Conservation (phyloP, 352 stramenopile species). For the Pelagophyceae sp. region DNA sequence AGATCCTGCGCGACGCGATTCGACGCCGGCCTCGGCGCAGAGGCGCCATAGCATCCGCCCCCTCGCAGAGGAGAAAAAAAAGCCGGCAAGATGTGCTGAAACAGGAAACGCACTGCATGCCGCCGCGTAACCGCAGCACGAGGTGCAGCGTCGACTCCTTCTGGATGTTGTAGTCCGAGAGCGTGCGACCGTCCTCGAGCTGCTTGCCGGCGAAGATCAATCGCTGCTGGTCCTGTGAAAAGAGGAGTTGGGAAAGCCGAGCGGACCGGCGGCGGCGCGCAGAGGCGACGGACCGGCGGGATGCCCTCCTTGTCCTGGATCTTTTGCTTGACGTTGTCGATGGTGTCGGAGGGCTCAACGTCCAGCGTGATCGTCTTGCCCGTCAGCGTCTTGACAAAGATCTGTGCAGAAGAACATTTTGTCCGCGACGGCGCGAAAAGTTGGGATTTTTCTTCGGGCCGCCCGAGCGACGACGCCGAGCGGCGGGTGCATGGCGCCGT, state of each 20-base stretch:
- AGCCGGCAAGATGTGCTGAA: no score
- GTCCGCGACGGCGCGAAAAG: no score
- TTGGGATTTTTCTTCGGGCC: no score
- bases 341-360: slow-evolving; percentile 91
- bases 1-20: no score
- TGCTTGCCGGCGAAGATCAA: slow-evolving; percentile 99
- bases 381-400: slow-evolving; percentile 76
- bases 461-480: no score
- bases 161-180: slow-evolving; percentile 85
- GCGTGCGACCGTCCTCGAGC: slow-evolving; percentile 81
- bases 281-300: slow-evolving; percentile 53
- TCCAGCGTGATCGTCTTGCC: slow-evolving; percentile 98
- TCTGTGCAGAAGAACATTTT: no score
- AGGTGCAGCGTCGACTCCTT: slow-evolving; percentile 80
- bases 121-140: slow-evolving; percentile 65
- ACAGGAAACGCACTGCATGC: no score
- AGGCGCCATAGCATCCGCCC: no score
- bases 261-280: slow-evolving; percentile 77
- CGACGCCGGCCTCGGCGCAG: no score
- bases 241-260: slow-evolving; percentile 33
- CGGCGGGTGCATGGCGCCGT: no score
- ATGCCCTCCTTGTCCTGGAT: slow-evolving; percentile 99
- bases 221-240: slow-evolving; percentile 85
- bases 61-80: no score
- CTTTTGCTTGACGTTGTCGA: slow-evolving; percentile 99